Percentiles rank a stretch among this genome's conserved stretches.
These are phyloP conservation scores for Coemansia sp. DNA, from an alignment of 192 early-diverging fungal species.

Conservation along the genomic window DNA sequence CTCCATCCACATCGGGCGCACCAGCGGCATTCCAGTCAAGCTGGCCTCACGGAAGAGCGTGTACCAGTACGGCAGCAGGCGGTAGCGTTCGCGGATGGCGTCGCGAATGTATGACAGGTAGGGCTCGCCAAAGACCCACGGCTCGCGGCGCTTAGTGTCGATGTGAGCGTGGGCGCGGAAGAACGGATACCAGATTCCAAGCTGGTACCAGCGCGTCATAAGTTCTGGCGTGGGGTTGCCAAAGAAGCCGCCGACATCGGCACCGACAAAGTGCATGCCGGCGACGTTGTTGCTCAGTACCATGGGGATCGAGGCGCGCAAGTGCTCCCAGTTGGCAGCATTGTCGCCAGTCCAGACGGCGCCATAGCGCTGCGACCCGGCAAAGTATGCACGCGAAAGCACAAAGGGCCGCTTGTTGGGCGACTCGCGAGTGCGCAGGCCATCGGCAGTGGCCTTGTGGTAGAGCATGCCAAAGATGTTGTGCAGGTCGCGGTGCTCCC, in stretches of 20 bases:
- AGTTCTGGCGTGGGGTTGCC: constrained; percentile 87
- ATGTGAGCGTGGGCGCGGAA: constrained; percentile 98
- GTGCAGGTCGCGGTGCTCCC: constrained; percentile 95
- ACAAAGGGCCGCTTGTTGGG: constrained; percentile 82
- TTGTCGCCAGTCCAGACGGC: constrained; percentile 99
- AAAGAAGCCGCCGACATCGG: constrained; percentile 98
- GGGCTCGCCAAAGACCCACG: constrained; percentile 91
- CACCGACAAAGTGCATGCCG: constrained; percentile 89
- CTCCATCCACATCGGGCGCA: constrained; percentile 84
- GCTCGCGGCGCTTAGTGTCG: constrained; percentile 95
- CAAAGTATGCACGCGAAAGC: constrained; percentile 94
- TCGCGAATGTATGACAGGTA: constrained; percentile 74
- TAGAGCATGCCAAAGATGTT: constrained; percentile 89
- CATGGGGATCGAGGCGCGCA: constrained; percentile 84
- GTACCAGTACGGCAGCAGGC: constrained; percentile 88
- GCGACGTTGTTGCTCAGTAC: constrained; percentile 78
- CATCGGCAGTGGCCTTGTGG: constrained; percentile 83
- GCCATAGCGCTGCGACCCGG: constrained; percentile 91
- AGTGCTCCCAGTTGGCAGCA: constrained; percentile 81
- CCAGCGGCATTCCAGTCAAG: constrained; percentile 74
- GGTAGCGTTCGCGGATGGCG: constrained; percentile 79
- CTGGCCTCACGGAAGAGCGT: constrained; percentile 83
- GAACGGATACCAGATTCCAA: constrained; percentile 92
- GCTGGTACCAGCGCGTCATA: constrained; percentile 97
- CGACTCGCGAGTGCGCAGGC: constrained; percentile 62